Base-by-base conservation (phyloP, 257 asterid genomes). In the Nicotiana attenuata region DNA sequence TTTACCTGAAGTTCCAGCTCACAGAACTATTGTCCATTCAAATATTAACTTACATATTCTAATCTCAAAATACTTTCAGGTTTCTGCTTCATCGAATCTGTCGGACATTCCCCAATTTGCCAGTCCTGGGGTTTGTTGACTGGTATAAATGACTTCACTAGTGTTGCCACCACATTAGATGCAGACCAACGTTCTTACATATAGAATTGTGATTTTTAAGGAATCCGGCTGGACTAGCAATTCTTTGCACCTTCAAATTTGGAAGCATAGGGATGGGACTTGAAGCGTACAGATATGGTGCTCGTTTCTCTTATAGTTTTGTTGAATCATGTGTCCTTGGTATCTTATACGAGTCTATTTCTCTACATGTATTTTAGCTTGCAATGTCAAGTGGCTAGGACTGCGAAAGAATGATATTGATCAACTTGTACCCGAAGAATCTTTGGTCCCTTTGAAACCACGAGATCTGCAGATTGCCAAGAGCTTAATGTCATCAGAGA, bases 171-270 rank as follows among this genome's bases (percentile, higher is more conserved):
- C 35, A 8, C 60, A 69, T 56, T 61, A 80, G 41, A 10, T 65
- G 45, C 63, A n/a, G 26, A 24, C 1, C 50, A 38, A 24, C 1
- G 22, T 14, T 31, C 55, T 85, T 68, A 83, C 47, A 65, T 67
- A 81, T 68, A 56, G 8, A 45, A 35, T 67, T 75, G 71, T 59
- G 65, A 77, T 61, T 75, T 5, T 78, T 83, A 82, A 96, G 99
- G 97, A 94, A 96, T 81, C 99, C 99, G 0, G 99, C 98, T 80
- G 99, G 99, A 84, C 80, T 96, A 88, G 97, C 98, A 80, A 89
- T 96, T 86, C 85, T 96, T n/a, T 96, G 99, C 91, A 94, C 99
- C 78, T 94, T 91, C 90, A 96, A 96, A 80, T 91, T 82, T 68
- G 98, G 98, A 81, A 96, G 99, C 82, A 85, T 92, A 78, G 87